These are phyloP conservation scores for Colletotrichum nymphaeae DNA, from an alignment of 2,329 filamentous ascomycete species.

Conservation along the genomic window DNA sequence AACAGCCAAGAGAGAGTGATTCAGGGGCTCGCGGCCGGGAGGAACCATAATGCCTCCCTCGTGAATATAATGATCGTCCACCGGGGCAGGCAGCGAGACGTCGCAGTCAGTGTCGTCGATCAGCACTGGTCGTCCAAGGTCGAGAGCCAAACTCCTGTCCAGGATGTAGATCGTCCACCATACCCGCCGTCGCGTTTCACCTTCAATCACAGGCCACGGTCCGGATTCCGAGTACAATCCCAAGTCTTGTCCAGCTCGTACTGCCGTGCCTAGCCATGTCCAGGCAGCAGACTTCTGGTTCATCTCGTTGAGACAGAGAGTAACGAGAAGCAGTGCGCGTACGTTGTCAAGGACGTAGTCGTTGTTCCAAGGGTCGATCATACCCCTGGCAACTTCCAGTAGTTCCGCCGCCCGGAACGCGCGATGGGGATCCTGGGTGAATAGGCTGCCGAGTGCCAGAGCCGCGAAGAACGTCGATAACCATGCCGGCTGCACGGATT, in stretches of 20 bases:
- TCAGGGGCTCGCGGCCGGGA: conserved; percentile 65
- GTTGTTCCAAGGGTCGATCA: conserved; percentile 86
- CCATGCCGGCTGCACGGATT: conserved; percentile 75
- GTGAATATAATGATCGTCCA: conserved; percentile 83
- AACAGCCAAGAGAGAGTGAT: conserved; percentile 80
- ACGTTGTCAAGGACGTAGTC: conserved; percentile 81
- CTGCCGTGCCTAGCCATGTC: conserved; percentile 84
- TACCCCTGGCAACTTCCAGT: conserved; percentile 75
- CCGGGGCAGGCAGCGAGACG: conserved; percentile 79
- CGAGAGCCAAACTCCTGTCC: conserved; percentile 84
- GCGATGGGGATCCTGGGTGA: conserved; percentile 69
- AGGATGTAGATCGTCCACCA: conserved; percentile 97
- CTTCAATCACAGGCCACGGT: conserved; percentile 79
- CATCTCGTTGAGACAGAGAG: conserved; percentile 85
- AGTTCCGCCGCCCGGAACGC: conserved; percentile 69
- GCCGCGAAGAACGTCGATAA: conserved; percentile 85
- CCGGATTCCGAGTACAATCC: conserved; percentile 82
- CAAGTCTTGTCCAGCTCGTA: conserved; percentile 85
- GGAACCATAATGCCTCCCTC: conserved; percentile 65
- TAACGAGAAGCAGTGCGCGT: conserved; percentile 77
- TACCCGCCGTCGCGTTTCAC: conserved; percentile 85
- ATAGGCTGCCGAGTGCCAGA: conserved; percentile 84
- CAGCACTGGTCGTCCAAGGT: conserved; percentile 81
- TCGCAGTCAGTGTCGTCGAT: conserved; percentile 94
- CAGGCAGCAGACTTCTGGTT: conserved; percentile 89